Evolutionary conservation across 441 rosid species (phyloP), one percentile per base, ranked within the genome.

Genomic region (Brassica hybrid): DNA sequence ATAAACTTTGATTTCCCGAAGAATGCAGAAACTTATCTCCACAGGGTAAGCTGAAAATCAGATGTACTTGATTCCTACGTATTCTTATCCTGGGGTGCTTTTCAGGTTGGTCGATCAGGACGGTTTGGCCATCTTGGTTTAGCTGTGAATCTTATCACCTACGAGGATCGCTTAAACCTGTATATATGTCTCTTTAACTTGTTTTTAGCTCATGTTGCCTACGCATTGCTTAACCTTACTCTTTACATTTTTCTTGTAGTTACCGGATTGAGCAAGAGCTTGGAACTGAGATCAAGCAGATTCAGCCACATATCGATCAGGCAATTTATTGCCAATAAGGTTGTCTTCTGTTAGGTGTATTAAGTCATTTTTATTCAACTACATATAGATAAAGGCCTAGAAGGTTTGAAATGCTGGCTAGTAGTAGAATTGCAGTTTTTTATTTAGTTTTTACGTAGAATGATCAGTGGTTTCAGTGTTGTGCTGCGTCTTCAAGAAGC

Each of bases 181-280:
- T 93, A 89, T 72, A 84, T 43, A 14, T 60, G 7, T 64, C 7
- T 36, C 7, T 36, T 36, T 36, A 36, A 36, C 7, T 36, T 6
- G 41, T 36, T 36, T 36, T 36, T 36, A 36, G 2, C 41, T 36
- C 41, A 27, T 36, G 41, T 36, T 36, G 41, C 5, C 13, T 68
- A 3, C 77, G 54, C 70, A 52, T 67, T 5, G 57, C 23, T 6
- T 72, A 41, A 79, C 30, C 32, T 25, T 62, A 10, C 7, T 59
- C 54, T 32, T 19, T 27, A 6, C 48, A 45, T 41, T 41, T 56
- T 52, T 56, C 32, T 27, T 27, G 68, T 89, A 94, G 98, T 89
- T 94, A 94, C 83, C 93, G 99, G 89, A 94, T 94, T 83, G 99
- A 94, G 84, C 99, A 93, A 87, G 99, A 94, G 83, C 98, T 94